Evolutionary conservation across 129 eudicot species (phyloP).

Genomic region (Chrysanthemum lavandulifolium): DNA sequence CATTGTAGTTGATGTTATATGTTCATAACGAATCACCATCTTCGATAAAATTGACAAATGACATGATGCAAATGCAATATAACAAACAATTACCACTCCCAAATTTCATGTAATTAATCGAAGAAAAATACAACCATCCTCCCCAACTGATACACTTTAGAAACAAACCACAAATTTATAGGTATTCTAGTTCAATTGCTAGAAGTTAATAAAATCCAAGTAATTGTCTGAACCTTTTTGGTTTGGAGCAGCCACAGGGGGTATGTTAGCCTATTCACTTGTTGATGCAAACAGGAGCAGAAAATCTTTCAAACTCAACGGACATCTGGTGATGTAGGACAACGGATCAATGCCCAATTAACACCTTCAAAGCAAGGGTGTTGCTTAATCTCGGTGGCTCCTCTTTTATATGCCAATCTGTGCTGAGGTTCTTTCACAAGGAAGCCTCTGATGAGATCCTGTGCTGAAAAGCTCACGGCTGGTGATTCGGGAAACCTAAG

Average conservation of each 20-base stretch:
- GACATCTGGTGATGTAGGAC: slow-evolving; percentile 59
- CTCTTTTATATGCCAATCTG: slow-evolving; percentile 59
- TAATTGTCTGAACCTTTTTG: slow-evolving; percentile 42
- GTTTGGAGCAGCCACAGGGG: slow-evolving; percentile 28
- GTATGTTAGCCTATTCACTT: slow-evolving; percentile 33
- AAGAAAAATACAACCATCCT: slow-evolving; percentile 30
- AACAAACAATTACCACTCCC: slow-evolving; percentile 33
- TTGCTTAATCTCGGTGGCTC: slow-evolving; percentile 71
- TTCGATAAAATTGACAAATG: background rate
- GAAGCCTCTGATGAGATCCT: slow-evolving; percentile 73
- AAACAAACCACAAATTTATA: slow-evolving; percentile 22
- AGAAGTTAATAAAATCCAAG: slow-evolving; percentile 66
- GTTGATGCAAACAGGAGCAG: slow-evolving; percentile 26
- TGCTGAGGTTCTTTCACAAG: slow-evolving; percentile 84
- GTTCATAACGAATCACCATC: background rate
- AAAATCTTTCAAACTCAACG: slow-evolving; percentile 33
- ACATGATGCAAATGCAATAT: background rate
- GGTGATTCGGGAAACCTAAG: slow-evolving; percentile 48
- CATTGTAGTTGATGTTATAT: too few species aligned
- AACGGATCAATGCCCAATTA: slow-evolving; percentile 62
- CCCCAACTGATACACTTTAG: slow-evolving; percentile 14
- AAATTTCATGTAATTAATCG: slow-evolving; percentile 24
- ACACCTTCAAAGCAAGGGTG: slow-evolving; percentile 71
- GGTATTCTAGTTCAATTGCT: slow-evolving; percentile 40
- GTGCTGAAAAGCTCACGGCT: slow-evolving; percentile 49